These are phyloP conservation scores for Macrophomina pseudophaseolina DNA, from an alignment of 2,329 filamentous ascomycete genomes.

Conservation along the genomic window DNA sequence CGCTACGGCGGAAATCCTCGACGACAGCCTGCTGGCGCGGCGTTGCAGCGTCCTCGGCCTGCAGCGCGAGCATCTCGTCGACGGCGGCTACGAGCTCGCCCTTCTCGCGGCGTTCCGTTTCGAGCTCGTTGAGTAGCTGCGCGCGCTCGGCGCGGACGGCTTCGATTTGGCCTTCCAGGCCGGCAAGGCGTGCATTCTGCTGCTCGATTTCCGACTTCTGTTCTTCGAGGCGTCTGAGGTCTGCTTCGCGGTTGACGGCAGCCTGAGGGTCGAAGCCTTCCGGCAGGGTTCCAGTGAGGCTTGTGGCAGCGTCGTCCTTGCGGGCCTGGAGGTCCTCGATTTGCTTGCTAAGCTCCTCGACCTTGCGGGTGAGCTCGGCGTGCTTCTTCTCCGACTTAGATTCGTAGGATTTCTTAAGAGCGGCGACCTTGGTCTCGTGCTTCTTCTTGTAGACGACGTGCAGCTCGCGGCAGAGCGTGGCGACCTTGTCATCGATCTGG, in stretches of 20 bases:
- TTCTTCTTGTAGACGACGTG: slow-evolving; percentile 95
- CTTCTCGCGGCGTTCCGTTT: slow-evolving; percentile 80
- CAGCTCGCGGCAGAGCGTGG: slow-evolving; percentile 73
- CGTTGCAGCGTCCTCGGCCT: slow-evolving; percentile 48
- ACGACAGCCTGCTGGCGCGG: slow-evolving; percentile 8
- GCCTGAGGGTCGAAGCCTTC: slow-evolving; percentile 5
- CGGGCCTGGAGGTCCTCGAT: slow-evolving; percentile 74
- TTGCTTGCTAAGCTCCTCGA: slow-evolving; percentile 72
- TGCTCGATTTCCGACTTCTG: slow-evolving; percentile 71
- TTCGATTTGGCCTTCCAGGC: slow-evolving; percentile 73
- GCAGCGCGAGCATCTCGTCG: slow-evolving; percentile 81
- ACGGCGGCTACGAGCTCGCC: slow-evolving; percentile 80
- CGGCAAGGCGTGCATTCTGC: slow-evolving; percentile 74
- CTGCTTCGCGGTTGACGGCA: slow-evolving; percentile 38
- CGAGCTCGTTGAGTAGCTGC: slow-evolving; percentile 67
- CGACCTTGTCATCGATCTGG: slow-evolving; percentile 90
- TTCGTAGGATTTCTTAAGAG: slow-evolving; percentile 82
- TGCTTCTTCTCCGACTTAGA: slow-evolving; percentile 88
- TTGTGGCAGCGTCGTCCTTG: slow-evolving; percentile 61
- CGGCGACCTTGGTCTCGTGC: slow-evolving; percentile 93
- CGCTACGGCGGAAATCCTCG: slow-evolving; percentile 59
- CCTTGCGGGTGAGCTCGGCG: slow-evolving; percentile 73
- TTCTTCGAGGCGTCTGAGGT: slow-evolving; percentile 61
- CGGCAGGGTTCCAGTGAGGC: slow-evolving; percentile 51
- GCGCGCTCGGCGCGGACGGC: slow-evolving; percentile 74